Conservation (phyloP, 2,329 filamentous ascomycete genomes). For the Colletotrichum caudatum region DNA sequence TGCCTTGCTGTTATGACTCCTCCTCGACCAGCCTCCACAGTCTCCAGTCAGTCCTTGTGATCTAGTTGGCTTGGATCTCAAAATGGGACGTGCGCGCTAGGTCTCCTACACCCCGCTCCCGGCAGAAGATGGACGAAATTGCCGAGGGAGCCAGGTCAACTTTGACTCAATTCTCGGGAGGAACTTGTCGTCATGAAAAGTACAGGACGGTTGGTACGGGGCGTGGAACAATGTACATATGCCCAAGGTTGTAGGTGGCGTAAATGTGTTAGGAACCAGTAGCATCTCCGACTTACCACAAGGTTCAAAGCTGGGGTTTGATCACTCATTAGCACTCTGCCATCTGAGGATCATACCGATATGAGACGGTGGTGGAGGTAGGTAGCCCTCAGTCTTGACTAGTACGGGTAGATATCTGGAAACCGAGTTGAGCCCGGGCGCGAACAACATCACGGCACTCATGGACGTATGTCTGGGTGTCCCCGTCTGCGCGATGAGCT, state of each 20-base stretch:
- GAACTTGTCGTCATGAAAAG: not conserved
- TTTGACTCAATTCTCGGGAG: too few species aligned
- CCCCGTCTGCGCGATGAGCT: not conserved
- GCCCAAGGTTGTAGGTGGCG: not conserved
- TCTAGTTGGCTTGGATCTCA: not conserved
- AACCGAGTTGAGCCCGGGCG: not conserved
- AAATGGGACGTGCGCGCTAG: not conserved
- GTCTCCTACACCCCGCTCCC: not conserved
- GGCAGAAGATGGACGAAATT: not conserved
- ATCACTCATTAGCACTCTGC: conserved; percentile 7
- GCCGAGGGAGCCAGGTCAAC: not conserved
- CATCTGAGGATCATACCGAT: conserved; percentile 32
- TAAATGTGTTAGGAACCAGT: not conserved
- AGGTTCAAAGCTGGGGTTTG: conserved; percentile 25
- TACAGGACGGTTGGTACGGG: not conserved
- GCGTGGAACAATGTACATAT: not conserved
- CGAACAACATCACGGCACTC: not conserved
- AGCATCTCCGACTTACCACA: not conserved
- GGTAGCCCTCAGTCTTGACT: not conserved
- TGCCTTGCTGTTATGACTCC: not conserved
- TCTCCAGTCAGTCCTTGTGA: not conserved
- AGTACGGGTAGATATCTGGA: not conserved
- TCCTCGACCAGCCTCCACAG: not conserved
- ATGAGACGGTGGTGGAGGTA: conserved; percentile 19
- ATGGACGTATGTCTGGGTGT: not conserved